Base-by-base conservation (phyloP, 139 green algal species). In the Chlorella sp. region DNA sequence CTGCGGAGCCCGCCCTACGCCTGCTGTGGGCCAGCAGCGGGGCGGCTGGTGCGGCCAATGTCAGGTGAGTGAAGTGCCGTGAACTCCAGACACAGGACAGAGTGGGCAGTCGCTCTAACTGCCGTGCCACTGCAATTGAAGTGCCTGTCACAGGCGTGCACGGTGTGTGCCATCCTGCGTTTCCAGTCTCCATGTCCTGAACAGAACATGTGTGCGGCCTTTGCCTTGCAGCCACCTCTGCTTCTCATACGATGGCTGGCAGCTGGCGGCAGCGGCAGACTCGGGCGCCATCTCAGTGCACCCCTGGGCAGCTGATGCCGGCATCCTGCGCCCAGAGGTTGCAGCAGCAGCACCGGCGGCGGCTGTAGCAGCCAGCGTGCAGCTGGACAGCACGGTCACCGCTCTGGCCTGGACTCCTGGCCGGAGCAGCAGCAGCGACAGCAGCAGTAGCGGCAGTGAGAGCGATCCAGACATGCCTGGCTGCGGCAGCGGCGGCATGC, bases 221-320 rank as follows among this genome's bases (percentile, higher is more conserved):
- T 24, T 65, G 56, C n/a, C 7, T 4, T 34, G 41, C 77, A 83
- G 77, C 77, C 56, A 83, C 58, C 24, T 83, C 40, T 83, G 77
- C 60, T 83, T 83, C 40, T 83, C 77, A 3, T 0, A 2, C 2
- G 60, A 83, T 8, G 40, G 77, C 16, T 24, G 40, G 40, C 40
- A 60, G 54, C 77, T 83, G 60, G 77, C 77, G 3, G 60, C 30
- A 24, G 77, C 77, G 0, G 38, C 77, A 34, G 77, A 83, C 17
- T 73, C 58, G 2, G 60, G 77, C 77, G 3, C 38, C 9, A 22
- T 83, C 14, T 32, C 77, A 19, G 20, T 83, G 24, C 58, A 83
- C 77, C 60, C 58, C 11, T 83, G 56, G 77, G 77, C 77, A 34
- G 60, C 60, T 6, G 56, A 83, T 40, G 60, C 60, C 0, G 60